Conservation (phyloP, 148 eudicot species). For the Vaccinium vitisidaea region DNA sequence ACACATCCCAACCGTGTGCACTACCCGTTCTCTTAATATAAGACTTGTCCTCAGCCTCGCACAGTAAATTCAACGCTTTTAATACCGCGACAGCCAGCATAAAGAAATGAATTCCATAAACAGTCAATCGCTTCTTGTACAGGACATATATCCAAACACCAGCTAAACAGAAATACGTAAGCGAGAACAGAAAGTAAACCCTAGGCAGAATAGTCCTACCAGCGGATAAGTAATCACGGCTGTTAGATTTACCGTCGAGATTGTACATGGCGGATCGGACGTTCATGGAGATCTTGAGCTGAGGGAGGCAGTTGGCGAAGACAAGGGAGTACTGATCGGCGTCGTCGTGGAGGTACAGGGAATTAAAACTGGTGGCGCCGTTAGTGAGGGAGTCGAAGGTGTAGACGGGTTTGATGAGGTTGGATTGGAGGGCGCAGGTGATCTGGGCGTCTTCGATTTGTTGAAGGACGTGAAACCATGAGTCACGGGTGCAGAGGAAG, state of each 20-base stretch:
- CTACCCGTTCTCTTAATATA: slow-evolving; percentile 61
- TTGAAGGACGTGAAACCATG: slow-evolving; percentile 57
- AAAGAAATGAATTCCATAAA: slow-evolving; percentile 54
- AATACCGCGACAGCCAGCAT: slow-evolving; percentile 62
- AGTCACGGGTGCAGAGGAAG: slow-evolving; percentile 61
- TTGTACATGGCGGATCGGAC: slow-evolving; percentile 64
- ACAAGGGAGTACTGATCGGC: slow-evolving; percentile 68
- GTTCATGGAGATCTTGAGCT: slow-evolving; percentile 46
- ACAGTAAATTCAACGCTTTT: slow-evolving; percentile 59
- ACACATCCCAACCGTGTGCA: slow-evolving; percentile 81
- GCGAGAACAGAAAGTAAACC: slow-evolving; percentile 47
- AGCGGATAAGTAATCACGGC: slow-evolving; percentile 65
- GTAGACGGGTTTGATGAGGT: slow-evolving; percentile 34
- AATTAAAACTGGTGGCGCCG: slow-evolving; percentile 15
- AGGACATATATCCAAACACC: slow-evolving; percentile 39
- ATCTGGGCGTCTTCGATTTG: slow-evolving; percentile 53
- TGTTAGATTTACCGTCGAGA: slow-evolving; percentile 38
- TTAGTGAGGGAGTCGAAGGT: slow-evolving; percentile 34
- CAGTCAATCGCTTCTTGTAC: slow-evolving; percentile 49
- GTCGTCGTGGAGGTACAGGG: slow-evolving; percentile 27
- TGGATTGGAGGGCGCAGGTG: slow-evolving; percentile 54
- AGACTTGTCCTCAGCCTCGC: slow-evolving; percentile 79
- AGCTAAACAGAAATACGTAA: slow-evolving; percentile 35
- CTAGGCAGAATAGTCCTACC: slow-evolving; percentile 56
- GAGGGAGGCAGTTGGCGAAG: slow-evolving; percentile 57